Conservation (phyloP, 768 basidiomycete species). For the Brasilioporus rufonigricans region DNA sequence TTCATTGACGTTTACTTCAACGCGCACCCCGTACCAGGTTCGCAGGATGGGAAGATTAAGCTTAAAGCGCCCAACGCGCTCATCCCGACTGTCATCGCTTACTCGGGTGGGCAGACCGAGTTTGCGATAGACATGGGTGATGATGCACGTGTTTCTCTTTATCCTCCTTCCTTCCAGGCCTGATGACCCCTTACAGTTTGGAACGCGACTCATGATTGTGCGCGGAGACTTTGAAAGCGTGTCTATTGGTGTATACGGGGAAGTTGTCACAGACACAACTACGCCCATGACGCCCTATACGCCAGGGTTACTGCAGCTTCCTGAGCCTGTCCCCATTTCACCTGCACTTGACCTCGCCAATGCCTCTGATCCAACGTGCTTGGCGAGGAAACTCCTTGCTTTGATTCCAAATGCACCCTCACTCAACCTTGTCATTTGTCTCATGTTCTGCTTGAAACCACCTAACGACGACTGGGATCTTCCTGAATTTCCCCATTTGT, state of each 20-base stretch:
- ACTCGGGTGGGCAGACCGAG: slow-evolving; percentile 65
- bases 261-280: slow-evolving; percentile 48
- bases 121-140: slow-evolving; percentile 67
- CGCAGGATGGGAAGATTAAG: slow-evolving; percentile 51
- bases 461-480: slow-evolving; percentile 78
- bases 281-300: slow-evolving; percentile 39
- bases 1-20: slow-evolving; percentile 76
- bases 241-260: slow-evolving; percentile 51
- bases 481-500: slow-evolving; percentile 68
- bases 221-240: slow-evolving; percentile 68
- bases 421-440: slow-evolving; percentile 59
- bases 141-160: slow-evolving; percentile 46
- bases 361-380: slow-evolving; percentile 52
- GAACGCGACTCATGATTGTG: slow-evolving; percentile 78
- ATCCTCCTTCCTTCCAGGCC: not conserved
- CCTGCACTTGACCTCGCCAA: slow-evolving; percentile 59
- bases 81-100: slow-evolving; percentile 68
- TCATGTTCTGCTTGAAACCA: slow-evolving; percentile 81
- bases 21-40: slow-evolving; percentile 49
- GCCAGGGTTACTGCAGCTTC: slow-evolving; percentile 37
- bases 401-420: slow-evolving; percentile 63
- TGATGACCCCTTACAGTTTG: slow-evolving; percentile 43
- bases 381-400: slow-evolving; percentile 61
- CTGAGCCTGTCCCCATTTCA: slow-evolving; percentile 41
- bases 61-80: slow-evolving; percentile 68